phyloP scores from a whole-genome alignment of 75 land plant genomes.

The Chamaecyparis obtusa region DNA sequence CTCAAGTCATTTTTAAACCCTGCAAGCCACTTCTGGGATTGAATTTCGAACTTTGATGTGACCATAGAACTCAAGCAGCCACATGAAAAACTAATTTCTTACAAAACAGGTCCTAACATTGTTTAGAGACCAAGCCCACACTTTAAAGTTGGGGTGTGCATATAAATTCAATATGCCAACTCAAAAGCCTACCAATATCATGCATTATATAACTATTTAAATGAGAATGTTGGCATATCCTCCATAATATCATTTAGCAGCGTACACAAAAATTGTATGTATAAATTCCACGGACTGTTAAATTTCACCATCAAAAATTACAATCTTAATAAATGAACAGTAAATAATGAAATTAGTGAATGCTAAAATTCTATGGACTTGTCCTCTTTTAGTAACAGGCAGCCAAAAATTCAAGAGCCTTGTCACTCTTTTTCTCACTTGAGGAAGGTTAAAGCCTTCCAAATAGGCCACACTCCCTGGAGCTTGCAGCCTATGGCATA shows the following conservation, averaged over 20 bases:
- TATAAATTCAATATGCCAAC: constrained; percentile 3
- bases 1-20: not conserved
- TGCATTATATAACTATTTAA: not conserved
- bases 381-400: constrained; percentile 12
- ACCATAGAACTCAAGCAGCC: not conserved
- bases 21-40: not conserved
- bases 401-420: constrained; percentile 13
- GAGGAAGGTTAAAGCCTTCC: constrained; percentile 9
- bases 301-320: not conserved
- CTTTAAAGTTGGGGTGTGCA: not conserved
- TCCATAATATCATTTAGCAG: constrained; percentile 5
- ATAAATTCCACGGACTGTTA: constrained; percentile 8
- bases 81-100: not conserved
- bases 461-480: constrained; percentile 12
- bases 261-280: not conserved
- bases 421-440: constrained; percentile 8
- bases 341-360: constrained; percentile 12
- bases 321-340: constrained; percentile 13
- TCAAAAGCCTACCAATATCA: not conserved
- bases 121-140: not conserved
- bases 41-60: not conserved
- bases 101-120: not conserved
- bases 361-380: constrained; percentile 3
- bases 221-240: not conserved
- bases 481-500: constrained; percentile 7